Percentiles rank a stretch among this genome's conserved stretches.
Evolutionary conservation across 2,329 filamentous ascomycete genomes (phyloP).

Genomic region (Aspergillus puulaauensis): DNA sequence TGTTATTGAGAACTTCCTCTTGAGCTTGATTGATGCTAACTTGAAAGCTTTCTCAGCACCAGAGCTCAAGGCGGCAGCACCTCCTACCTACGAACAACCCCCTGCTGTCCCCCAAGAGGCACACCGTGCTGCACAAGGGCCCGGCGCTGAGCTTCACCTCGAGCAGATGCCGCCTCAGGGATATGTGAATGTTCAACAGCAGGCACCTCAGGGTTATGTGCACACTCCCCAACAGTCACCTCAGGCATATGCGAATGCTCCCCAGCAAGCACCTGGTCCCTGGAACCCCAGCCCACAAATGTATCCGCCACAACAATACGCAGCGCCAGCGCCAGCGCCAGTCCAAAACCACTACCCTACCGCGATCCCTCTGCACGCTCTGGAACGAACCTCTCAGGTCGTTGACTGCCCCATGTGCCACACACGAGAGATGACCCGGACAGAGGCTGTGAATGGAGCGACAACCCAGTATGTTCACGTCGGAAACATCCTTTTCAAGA

Average conservation of each 20-base stretch:
- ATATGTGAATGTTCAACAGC: neutral
- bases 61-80: neutral
- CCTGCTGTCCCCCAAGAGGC: neutral
- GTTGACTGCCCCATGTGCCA: constrained; percentile 51
- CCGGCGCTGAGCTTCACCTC: neutral
- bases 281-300: neutral
- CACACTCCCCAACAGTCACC: neutral
- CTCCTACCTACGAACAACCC: neutral
- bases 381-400: constrained; percentile 37
- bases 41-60: neutral
- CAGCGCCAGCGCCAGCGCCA: neutral
- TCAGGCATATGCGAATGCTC: neutral
- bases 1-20: too few species aligned
- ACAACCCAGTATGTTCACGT: constrained; percentile 30
- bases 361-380: constrained; percentile 24
- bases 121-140: neutral
- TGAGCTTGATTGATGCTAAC: neutral
- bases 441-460: constrained; percentile 21
- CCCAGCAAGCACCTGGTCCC: neutral
- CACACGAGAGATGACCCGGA: constrained; percentile 33
- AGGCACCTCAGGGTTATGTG: too few species aligned
- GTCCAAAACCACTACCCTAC: constrained; percentile 26
- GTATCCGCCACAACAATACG: constrained; percentile 4
- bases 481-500: neutral
- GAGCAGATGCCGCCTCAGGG: neutral